Evolutionary conservation across 345 rosid genomes (phyloP), one percentile per base, ranked within the genome.

Genomic region (Lenwebbia sp.): DNA sequence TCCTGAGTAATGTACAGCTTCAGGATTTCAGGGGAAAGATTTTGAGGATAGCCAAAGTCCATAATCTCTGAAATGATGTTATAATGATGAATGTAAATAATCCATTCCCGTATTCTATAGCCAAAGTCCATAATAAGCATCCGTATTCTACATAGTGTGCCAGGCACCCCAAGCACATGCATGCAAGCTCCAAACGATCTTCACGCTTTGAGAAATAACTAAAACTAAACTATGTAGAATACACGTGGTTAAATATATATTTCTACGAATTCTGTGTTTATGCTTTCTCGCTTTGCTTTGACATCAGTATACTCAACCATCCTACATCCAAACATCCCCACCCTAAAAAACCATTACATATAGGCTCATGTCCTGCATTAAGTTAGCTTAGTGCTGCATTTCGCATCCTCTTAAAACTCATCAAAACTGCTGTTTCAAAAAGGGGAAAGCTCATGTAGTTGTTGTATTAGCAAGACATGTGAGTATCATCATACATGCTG

Each of bases 31-130:
- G 99, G 98, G 65, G 99, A 98, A 65, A 98, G 96, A 89, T 96
- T 98, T 88, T 98, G 99, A 37, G 99, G 99, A 85, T 95, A 96
- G 82, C 99, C 99, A 86, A 97, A 96, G 90, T 95, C 99, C 98
- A 97, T 96, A 85, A 96, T 97, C 88, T 96, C 99, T 96, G 97
- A 90, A 95, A 86, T 83, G 21, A 53, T 10, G 52, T 37, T 57
- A 28, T 30, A 51, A 85, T 54, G 49, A 15, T 49, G 26, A 28
- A 40, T 55, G 22, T 22, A 17, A 53, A 86, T 40, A 57, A 84
- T 51, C 50, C 83, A 85, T 25, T 51, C 57, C 26, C 53, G 37
- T 52, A 83, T 3, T 70, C 44, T 13, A 10, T 49, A 49, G 51
- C 51, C 51, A 49, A 49, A 49, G 12, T 49, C 51, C 51, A 49